phyloP scores from a whole-genome alignment of 176 grass and related monocot species.

The Guadua angustifolia region DNA sequence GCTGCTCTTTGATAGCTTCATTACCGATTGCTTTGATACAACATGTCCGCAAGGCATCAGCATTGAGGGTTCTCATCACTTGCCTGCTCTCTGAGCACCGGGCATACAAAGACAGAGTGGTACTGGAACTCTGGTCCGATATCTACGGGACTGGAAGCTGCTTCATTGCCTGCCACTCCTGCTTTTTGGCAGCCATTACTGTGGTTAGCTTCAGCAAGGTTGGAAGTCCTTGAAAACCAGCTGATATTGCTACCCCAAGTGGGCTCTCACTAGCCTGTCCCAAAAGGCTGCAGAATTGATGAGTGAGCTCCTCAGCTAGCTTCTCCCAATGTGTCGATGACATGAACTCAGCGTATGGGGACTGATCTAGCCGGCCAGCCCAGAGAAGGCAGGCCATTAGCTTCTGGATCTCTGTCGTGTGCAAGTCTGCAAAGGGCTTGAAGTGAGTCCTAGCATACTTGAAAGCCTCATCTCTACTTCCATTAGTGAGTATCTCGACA shows the following conservation, averaged over 20 bases:
- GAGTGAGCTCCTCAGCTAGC: conserved; percentile 65
- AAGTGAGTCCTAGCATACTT: conserved; percentile 69
- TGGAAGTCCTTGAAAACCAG: conserved; percentile 82
- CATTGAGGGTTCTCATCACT: conserved; percentile 92
- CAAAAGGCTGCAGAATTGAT: conserved; percentile 76
- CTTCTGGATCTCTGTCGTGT: conserved; percentile 65
- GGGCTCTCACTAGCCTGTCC: conserved; percentile 70
- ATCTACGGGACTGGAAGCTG: conserved; percentile 87
- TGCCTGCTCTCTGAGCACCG: conserved; percentile 77
- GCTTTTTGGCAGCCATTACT: conserved; percentile 77
- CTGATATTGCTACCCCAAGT: conserved; percentile 59
- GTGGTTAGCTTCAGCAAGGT: conserved; percentile 71
- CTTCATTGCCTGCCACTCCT: conserved; percentile 94
- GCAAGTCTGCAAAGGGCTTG: conserved; percentile 51
- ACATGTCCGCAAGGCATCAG: conserved; percentile 92
- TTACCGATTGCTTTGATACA: conserved; percentile 78
- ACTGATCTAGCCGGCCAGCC: conserved; percentile 68
- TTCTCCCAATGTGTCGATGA: conserved; percentile 70
- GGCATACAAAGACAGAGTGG: conserved; percentile 90
- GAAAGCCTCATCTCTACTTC: conserved; percentile 57
- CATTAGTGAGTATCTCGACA: conserved; percentile 73
- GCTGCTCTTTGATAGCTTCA: conserved; percentile 83
- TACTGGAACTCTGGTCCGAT: conserved; percentile 76
- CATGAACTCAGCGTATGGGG: conserved; percentile 77
- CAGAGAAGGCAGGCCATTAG: conserved; percentile 79